These are phyloP conservation scores for Cardamine chenopodiifolia DNA, from an alignment of 345 rosid species.

Conservation along the genomic window DNA sequence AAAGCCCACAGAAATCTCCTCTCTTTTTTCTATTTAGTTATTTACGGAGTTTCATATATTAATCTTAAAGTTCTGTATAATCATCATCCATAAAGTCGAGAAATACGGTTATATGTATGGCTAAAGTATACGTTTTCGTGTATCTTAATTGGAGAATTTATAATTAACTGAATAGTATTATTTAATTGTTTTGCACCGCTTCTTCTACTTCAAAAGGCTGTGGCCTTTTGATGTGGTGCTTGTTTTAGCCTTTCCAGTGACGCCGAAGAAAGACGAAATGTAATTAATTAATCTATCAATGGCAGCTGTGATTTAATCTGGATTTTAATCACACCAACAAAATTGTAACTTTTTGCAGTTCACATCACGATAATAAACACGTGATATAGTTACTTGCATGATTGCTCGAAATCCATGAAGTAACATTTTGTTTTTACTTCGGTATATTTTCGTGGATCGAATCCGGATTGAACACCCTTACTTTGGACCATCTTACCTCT, in stretches of 20 bases:
- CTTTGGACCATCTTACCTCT: no score
- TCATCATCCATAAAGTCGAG: background rate
- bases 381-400: background rate
- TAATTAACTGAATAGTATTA: constrained; percentile 2
- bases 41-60: constrained; percentile 1
- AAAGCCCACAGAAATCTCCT: constrained; percentile 27
- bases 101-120: constrained; percentile 1
- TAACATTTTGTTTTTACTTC: background rate
- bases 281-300: background rate
- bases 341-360: background rate
- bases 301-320: background rate
- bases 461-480: no score
- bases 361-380: background rate
- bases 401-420: background rate
- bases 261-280: constrained; percentile 27
- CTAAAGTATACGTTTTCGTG: constrained; percentile 10
- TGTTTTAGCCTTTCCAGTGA: constrained; percentile 37
- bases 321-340: background rate
- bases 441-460: background rate
- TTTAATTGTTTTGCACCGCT: background rate
- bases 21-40: background rate
- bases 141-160: background rate
- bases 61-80: constrained; percentile 4
- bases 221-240: constrained; percentile 33
- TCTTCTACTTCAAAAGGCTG: constrained; percentile 23